Base-by-base conservation (phyloP, 805 yeast species). In the Ogataea ramenticola region DNA sequence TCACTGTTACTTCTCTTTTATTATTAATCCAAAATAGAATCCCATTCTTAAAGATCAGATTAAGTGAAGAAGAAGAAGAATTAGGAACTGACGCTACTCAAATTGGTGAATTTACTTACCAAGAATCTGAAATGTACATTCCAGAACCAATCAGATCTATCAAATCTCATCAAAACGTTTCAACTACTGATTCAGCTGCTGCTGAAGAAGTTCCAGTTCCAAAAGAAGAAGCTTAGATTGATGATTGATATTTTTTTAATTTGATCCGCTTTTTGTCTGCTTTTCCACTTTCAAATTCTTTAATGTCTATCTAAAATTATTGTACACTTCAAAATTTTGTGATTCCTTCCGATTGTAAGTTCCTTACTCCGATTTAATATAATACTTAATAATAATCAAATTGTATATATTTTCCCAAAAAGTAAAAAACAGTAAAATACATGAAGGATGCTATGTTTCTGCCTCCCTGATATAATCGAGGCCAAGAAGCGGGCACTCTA, bases 61-160 rank as follows among this genome's bases (percentile, higher is more conserved):
- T 89, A 55, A 75, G 80, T 51, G 86, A 85, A 57, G 96, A 89
- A 49, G 91, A 85, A 62, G 98, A 91, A 68, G 78, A 82, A 51
- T 60, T 81, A 53, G 97, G 98, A 49, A 82, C 93, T 27, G 99
- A 91, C 66, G 74, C 82, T 49, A 80, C 88, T 19, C 89, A 90
- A 71, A 87, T 89, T 58, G 96, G 96, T 54, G 98, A 90, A 66
- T 80, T 78, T 62, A 86, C 95, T 47, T 86, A 75, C 61, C 68
- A 69, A 51, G 87, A 81, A 51, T 82, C 80, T 37, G 75, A 73
- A 45, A 74, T 73, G 52, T 85, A 74, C 66, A 79, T 84, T 46
- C 80, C 89, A 52, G 89, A 85, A 68, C 93, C 95, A 50, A 72
- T 82, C 47, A 79, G 91, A 70, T 80, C 88, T 31, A 51, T 45